Base-by-base conservation (phyloP, 164 flowering plant species). In the Warburgia ugandensis region DNA sequence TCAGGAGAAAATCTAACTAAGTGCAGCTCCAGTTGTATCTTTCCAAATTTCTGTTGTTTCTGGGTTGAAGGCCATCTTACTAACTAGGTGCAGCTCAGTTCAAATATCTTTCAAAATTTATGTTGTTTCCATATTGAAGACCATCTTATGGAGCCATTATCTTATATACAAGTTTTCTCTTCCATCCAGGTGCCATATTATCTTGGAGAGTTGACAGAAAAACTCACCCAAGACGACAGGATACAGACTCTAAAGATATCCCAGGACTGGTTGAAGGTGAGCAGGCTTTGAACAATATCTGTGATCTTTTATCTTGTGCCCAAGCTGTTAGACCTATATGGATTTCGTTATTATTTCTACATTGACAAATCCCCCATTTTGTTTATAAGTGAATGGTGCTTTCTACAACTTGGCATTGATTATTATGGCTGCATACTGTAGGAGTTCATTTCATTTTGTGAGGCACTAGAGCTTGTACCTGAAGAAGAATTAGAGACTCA, bases 401-500 rank as follows among this genome's bases (percentile, higher is more conserved):
- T 6, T 22, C n/a, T 42, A 29, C 29, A 27, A 16, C 20, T 30
- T 33, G 12, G 10, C 31, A 16, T 48, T 59, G 36, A 13, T 51
- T 47, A 29, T 42, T 28, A 16, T 59, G 29, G 26, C 22, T 52
- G 31, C 10, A 35, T 55, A 6, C 58, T 62, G 8, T 58, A 94
- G 99, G 96, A 86, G 56, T 89, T 89, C 64, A 56, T 89, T 32
- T 73, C 96, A 29, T 80, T 80, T 60, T 89, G 99, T 71, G 99
- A 94, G 68, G 68, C 76, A n/a, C 73, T 94, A 91, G 99, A 89
- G 59, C 94, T 94, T 70, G 72, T 94, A 50, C 97, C 94, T 10
- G 69, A 81, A 61, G 95, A 89, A 13, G 99, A 86, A 67, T 63
- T 81, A 45, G 77, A 78, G 58, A 38, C 66, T 26, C 63, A 66